These are phyloP conservation scores for Kwoniella pini DNA, from an alignment of 768 basidiomycete genomes.

Conservation along the genomic window DNA sequence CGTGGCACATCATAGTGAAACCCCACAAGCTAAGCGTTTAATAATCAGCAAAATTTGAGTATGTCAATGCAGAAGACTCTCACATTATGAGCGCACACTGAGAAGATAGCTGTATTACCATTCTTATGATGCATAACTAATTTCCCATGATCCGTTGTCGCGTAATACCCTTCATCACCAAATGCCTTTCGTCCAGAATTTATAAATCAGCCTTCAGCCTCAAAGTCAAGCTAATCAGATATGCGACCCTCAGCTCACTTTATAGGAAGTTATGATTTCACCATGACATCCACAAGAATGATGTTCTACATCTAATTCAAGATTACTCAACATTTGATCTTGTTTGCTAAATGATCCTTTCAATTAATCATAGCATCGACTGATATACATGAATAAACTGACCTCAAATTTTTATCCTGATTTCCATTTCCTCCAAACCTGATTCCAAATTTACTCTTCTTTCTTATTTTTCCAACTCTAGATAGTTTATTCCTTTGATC, in stretches of 20 bases:
- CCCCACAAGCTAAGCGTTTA: slow-evolving; percentile 26
- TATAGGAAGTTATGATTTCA: slow-evolving; percentile 30
- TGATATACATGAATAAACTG: neutral
- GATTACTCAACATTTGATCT: slow-evolving; percentile 10
- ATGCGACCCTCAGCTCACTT: slow-evolving; percentile 4
- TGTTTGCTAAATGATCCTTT: neutral
- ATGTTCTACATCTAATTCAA: slow-evolving; percentile 17
- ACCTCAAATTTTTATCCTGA: slow-evolving; percentile 7
- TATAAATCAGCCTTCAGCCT: too few species aligned
- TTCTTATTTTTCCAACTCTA: slow-evolving; percentile 7
- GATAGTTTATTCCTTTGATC: neutral
- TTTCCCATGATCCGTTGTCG: slow-evolving; percentile 41
- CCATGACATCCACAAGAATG: slow-evolving; percentile 26
- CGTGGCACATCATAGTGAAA: slow-evolving; percentile 36
- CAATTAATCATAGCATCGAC: neutral
- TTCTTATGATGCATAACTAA: slow-evolving; percentile 27
- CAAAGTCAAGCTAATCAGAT: neutral
- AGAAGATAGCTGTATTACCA: slow-evolving; percentile 18
- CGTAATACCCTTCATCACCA: slow-evolving; percentile 25
- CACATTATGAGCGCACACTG: slow-evolving; percentile 27
- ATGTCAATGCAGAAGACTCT: too few species aligned
- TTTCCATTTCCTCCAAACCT: neutral
- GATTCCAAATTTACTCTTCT: slow-evolving; percentile 7
- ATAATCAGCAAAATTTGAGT: neutral
- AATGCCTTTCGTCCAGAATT: slow-evolving; percentile 12